phyloP scores from a whole-genome alignment of 2,329 filamentous ascomycete species.

The Aspergillus sp. region DNA sequence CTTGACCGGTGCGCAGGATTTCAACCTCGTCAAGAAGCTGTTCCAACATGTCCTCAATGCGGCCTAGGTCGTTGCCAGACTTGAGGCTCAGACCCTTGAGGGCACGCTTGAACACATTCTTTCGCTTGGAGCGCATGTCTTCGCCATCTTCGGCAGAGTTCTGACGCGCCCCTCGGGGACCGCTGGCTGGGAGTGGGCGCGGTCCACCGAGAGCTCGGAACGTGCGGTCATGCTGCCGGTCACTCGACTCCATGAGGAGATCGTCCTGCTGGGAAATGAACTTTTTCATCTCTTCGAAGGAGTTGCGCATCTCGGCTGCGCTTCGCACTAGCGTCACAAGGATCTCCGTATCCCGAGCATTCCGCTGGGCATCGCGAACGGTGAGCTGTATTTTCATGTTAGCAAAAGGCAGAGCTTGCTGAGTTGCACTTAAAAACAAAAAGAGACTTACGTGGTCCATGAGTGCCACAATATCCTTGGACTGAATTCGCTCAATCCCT shows the following conservation, averaged over 20 bases:
- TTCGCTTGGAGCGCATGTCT: slow-evolving; percentile 71
- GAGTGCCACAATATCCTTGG: slow-evolving; percentile 91
- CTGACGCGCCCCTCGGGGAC: slow-evolving; percentile 57
- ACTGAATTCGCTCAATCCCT: slow-evolving; percentile 88
- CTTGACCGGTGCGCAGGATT: slow-evolving; percentile 64
- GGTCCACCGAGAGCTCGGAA: slow-evolving; percentile 83
- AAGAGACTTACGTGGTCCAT: slow-evolving; percentile 82
- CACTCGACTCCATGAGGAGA: slow-evolving; percentile 81
- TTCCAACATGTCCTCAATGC: slow-evolving; percentile 89
- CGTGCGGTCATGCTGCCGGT: slow-evolving; percentile 82
- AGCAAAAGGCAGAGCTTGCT: background rate
- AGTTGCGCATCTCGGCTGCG: slow-evolving; percentile 94
- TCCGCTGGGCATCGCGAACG: slow-evolving; percentile 92
- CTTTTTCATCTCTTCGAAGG: slow-evolving; percentile 91
- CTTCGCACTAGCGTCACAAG: slow-evolving; percentile 90
- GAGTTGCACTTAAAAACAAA: background rate
- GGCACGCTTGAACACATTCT: slow-evolving; percentile 92
- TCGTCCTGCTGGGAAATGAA: slow-evolving; percentile 89
- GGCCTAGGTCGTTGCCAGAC: slow-evolving; percentile 80
- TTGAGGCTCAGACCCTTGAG: slow-evolving; percentile 86
- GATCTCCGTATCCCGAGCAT: slow-evolving; percentile 94
- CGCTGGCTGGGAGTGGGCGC: slow-evolving; percentile 72
- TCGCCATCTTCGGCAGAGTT: slow-evolving; percentile 53
- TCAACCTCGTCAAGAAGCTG: slow-evolving; percentile 92
- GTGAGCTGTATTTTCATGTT: slow-evolving; percentile 61